Base-by-base conservation (phyloP, 1,284 basidiomycete genomes). In the Erythrobasidium hasegawianum region DNA sequence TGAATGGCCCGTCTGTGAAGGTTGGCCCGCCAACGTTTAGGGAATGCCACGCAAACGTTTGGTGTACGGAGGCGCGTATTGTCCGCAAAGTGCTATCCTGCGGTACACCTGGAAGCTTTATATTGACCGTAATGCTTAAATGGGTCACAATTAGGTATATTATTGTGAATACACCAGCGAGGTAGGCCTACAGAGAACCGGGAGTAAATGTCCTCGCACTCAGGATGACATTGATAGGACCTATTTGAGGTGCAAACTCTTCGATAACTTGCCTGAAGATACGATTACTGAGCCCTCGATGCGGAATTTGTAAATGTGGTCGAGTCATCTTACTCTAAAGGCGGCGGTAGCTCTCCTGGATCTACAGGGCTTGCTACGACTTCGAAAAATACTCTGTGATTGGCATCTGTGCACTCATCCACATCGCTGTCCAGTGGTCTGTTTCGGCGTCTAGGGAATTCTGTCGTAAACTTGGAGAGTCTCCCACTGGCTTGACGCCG, bases 261-360 rank as follows among this genome's bases (percentile, higher is more conserved):
- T 60, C 59, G 5, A 60, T 52, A 53, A 50, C 49, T 3, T 22
- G 26, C 43, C 59, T 60, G 47, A 40, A 2, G 13, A 11, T 4
- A 58, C n/a, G n/a, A 7, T 14, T 33, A 24, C 14, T 10, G 13
- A 43, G 27, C n/a, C n/a, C 7, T 16, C 40, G 22, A 7, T 10
- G 27, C 22, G 38, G 33, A n/a, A n/a, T n/a, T 59, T 1, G 40
- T 26, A n/a, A 24, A 41, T n/a, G n/a, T 16, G 13, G 13, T n/a
- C n/a, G 45, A 18, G 29, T 43, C 24, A 27, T 38, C 59, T 60
- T 27, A 53, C 59, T 60, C 59, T 20, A 60, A 29, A 38, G 59
- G 59, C 3, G 59, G 47, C 26, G 59, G 59, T 22, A 60, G n/a
- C 41, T 60, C 59, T 20, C 59, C 59, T 16, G 59, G 59, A 39